A percentile compares a stretch with the other conserved stretches of the same genome.
Evolutionary conservation across 108 stramenopile species (phyloP).

Genomic region (Parietichytrium sp.): DNA sequence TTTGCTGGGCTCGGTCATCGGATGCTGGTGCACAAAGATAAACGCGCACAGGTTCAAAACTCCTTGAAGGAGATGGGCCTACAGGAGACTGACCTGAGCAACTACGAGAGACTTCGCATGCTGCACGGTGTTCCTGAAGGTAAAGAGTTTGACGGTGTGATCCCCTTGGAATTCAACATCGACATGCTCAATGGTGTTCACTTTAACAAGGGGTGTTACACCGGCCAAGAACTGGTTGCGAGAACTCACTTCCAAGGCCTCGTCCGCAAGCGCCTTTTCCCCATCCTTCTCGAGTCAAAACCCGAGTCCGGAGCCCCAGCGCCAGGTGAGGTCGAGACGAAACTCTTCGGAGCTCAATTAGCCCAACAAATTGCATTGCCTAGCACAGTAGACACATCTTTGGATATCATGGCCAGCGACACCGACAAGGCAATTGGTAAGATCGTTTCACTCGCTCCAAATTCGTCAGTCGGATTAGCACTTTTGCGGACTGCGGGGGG

Average conservation of each 20-base stretch:
- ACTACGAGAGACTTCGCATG: constrained; percentile 69
- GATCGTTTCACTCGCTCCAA: not conserved
- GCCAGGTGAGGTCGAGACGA: too few species aligned
- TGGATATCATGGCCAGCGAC: not conserved
- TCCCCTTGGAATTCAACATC: constrained; percentile 86
- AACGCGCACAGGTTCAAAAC: constrained; percentile 44
- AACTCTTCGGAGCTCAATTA: not conserved
- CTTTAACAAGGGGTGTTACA: constrained; percentile 94
- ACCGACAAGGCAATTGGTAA: not conserved
- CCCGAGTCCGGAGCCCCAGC: not conserved
- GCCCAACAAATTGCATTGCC: not conserved
- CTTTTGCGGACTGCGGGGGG: not conserved
- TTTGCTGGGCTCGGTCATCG: not conserved
- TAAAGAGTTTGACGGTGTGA: constrained; percentile 65
- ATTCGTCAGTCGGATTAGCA: not conserved
- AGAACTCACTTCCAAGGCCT: constrained; percentile 86
- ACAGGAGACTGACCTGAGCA: constrained; percentile 55
- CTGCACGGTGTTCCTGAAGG: constrained; percentile 83
- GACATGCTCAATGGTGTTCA: constrained; percentile 83
- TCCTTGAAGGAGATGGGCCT: constrained; percentile 65
- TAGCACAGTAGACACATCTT: not conserved
- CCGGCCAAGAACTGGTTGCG: constrained; percentile 96
- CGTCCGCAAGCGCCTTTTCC: constrained; percentile 84
- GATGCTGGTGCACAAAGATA: not conserved
- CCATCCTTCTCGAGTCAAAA: constrained; percentile 62